Base-by-base conservation (phyloP, 1,139 yeast genomes). In the Saccharomyces pastorianus region DNA sequence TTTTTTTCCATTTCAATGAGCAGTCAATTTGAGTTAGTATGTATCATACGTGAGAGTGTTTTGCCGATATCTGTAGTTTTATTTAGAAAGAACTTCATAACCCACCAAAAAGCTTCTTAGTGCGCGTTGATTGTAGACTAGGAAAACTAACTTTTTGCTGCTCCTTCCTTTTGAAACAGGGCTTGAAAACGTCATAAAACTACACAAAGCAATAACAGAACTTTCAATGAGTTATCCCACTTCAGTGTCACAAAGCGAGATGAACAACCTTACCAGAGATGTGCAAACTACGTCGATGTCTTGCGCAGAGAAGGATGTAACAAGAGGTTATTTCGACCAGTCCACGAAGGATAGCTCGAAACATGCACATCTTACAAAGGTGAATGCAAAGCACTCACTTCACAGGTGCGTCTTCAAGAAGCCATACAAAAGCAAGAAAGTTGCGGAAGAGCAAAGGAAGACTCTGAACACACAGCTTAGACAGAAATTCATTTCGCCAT, bases 401-500 rank as follows among this genome's bases (percentile, higher is more conserved):
- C 13, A 38, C 13, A 17, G 42, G 23, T 11, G 42, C 1, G 8
- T 38, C 9, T 17, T 38, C 42, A 38, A 38, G 23, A 38, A 14
- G 23, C 42, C 23, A 38, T 38, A 38, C 11, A n/a, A 38, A 1
- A 38, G 23, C 9, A 38, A 17, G 25, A 32, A 17, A 41, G 51
- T 27, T 23, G 57, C 38, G 48, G 56, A 50, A 49, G 51, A 44
- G 14, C 53, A 49, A 48, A 51, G 53, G 51, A 32, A 56, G 38
- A 54, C 48, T 42, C 26, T 51, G 14, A 34, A 26, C 44, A 32
- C 50, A 34, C 48, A 56, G 31, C 32, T 55, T 32, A 64, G 57
- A 58, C 57, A 59, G 48, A 63, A 63, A 53, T 74, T 78, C 61
- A 80, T 82, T 7, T 80, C 84, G 7, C 85, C 85, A 41, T 81